Evolutionary conservation across 1,284 basidiomycete genomes (phyloP), one percentile per base, ranked within the genome.

Genomic region (Grifola frondosa): DNA sequence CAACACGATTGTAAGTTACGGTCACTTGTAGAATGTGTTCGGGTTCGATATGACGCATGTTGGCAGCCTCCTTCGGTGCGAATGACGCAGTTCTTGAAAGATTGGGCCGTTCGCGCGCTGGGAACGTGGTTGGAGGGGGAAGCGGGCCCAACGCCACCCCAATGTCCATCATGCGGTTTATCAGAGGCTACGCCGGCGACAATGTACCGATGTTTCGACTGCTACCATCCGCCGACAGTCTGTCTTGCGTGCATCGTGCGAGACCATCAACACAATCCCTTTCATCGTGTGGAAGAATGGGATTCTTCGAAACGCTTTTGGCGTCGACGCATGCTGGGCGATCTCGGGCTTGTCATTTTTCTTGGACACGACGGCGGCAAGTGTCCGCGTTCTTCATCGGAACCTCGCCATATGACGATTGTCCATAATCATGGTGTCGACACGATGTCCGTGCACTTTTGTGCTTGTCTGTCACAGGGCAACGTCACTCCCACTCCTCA

Each of bases 211-310:
- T 48, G 46, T 25, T 48, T 40, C 21, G 46, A 48, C 20, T 48
- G 46, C 15, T 44, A 33, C 21, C 15, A 33, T n/a, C 20, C 41
- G 3, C 28, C 37, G 3, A 3, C 25, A 11, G 10, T 20, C 4
- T 48, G 46, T 21, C 8, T 15, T 12, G 5, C 12, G 2, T 48
- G 46, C 20, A 9, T 37, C 2, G 22, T 44, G 6, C 6, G 8
- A 5, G 13, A 17, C 13, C 46, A 48, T 17, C 4, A 8, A 3
- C 33, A 12, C 19, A 48, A 40, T 17, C 46, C 46, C 4, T 48
- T 48, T 17, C 41, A 48, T 23, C 46, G 37, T 12, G 5, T 48
- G n/a, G 46, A 44, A 5, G 33, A 37, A 6, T 48, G 46, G 46
- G 9, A 35, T 3, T 26, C 40, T 0, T 8, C 20, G 0, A 17